phyloP scores from a whole-genome alignment of 2,329 filamentous ascomycete species.

The Coniella vitis region DNA sequence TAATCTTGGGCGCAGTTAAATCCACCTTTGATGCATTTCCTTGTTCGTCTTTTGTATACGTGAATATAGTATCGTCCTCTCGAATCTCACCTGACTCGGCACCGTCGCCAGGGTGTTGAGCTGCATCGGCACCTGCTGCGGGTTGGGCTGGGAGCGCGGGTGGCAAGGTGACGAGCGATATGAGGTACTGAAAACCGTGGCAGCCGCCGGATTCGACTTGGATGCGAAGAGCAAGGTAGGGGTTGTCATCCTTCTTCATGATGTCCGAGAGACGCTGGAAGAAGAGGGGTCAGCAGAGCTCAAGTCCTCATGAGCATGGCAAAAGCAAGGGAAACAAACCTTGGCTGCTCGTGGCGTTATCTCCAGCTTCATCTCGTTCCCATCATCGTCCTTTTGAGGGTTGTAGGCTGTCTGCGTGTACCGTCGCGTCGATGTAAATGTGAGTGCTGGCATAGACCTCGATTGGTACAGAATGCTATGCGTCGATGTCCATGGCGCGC shows the following conservation, averaged over 20 bases:
- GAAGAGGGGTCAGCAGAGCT: not conserved
- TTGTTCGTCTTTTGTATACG: constrained; percentile 49
- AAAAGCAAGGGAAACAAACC: constrained; percentile 44
- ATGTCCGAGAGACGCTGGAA: constrained; percentile 68
- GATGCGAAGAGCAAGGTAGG: constrained; percentile 79
- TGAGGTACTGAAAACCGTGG: constrained; percentile 96
- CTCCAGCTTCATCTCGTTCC: constrained; percentile 73
- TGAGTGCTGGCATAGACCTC: constrained; percentile 20
- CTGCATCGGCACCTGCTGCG: constrained; percentile 10
- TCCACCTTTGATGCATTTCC: constrained; percentile 24
- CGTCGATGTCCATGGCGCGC: not conserved
- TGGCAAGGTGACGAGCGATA: constrained; percentile 69
- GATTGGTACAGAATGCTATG: not conserved
- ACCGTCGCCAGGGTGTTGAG: constrained; percentile 21
- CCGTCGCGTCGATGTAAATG: constrained; percentile 27
- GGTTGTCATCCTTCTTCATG: constrained; percentile 65
- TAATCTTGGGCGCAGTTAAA: constrained; percentile 59
- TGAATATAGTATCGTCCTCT: constrained; percentile 85
- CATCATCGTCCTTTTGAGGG: constrained; percentile 72
- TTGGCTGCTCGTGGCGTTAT: constrained; percentile 79
- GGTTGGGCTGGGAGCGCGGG: constrained; percentile 20
- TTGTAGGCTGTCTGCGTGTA: constrained; percentile 55
- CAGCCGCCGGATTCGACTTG: constrained; percentile 91
- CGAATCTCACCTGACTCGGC: constrained; percentile 32
- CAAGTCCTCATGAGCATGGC: too few species aligned